Base-by-base conservation (phyloP, 2,329 filamentous ascomycete species). In the Fusarium sp. region DNA sequence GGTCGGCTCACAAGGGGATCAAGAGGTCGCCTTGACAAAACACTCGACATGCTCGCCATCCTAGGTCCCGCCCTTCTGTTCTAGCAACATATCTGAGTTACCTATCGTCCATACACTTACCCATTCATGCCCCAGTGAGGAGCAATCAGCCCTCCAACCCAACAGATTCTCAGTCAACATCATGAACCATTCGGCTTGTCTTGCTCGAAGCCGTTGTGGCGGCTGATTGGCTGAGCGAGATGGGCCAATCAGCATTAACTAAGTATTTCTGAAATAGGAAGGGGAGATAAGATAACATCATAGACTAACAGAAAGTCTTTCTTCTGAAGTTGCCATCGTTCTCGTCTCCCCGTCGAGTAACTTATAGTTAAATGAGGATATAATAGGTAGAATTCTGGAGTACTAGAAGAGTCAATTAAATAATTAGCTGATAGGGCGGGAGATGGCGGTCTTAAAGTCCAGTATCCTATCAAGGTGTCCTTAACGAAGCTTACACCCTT, bases 311-410 rank as follows among this genome's bases (percentile, higher is more conserved):
- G 10, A 18, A 11, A n/a, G 18, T 8, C 18, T n/a, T 5, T 18
- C 11, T 23, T 16, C 16, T 7, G 9, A 9, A 10, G 30, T 13
- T n/a, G 25, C 23, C 25, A 18, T n/a, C 18, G 25, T 50, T 50
- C 45, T 30, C 10, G 6, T 30, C 10, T 30, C 10, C 16, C n/a
- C n/a, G 45, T n/a, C 16, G 2, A 50, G 16, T 18, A 30, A 30
- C 10, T n/a, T 6, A 9, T n/a, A n/a, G 16, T 27, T 6, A 1
- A 3, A 30, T 5, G 6, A n/a, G 5, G 11, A 2, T n/a, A 8
- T 10, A 9, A 18, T 5, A 5, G 6, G 2, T 48, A 10, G 14
- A 48, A 9, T 16, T 2, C 9, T 2, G 7, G 13, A 25, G 14
- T 25, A 16, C 5, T 25, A 25, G 14, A 16, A 25, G 23, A 48